Evolutionary conservation across 1,139 yeast genomes (phyloP), one percentile per base, ranked within the genome.

Genomic region (Eremothecium sinecaudum): DNA sequence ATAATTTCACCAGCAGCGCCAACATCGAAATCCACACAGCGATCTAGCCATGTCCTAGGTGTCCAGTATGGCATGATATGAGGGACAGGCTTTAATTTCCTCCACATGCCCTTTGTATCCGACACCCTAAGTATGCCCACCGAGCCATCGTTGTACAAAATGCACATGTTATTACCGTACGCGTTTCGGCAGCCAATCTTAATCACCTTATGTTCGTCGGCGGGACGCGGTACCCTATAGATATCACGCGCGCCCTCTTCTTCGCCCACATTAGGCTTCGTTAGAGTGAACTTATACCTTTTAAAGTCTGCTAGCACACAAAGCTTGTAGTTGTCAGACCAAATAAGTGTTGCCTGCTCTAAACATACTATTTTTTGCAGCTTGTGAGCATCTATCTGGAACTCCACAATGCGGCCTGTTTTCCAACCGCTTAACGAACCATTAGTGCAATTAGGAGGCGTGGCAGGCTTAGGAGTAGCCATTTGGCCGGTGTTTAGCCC

Each of bases 401-500:
- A 23, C 25, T 11, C n/a, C n/a, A 6, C 21, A n/a, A 17, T 17
- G 21, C 30, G 21, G 4, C 17, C 12, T 3, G 30, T 10, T 14
- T 27, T 27, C 21, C 21, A 16, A 17, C 30, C 30, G 14, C 11
- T 4, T n/a, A 16, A 7, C 21, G 10, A 19, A 5, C 5, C n/a
- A 15, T n/a, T 9, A 18, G 4, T 27, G 14, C 14, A 16, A 15
- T 4, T 16, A 10, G 21, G 13, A 13, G 19, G 12, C 4, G 21
- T 27, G 14, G 21, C n/a, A 10, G 30, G 30, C 17, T 7, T 15
- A 15, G 14, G 14, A 5, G 37, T 12, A 2, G 93, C 94, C 77
- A 87, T 76, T 53, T 87, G 96, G 0, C 97, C 97, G 19, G 75
- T 61, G 51, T 84, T 82, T 20, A 79, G 60, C 1, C 97, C 97